Evolutionary conservation across 164 flowering plant genomes (phyloP).

Genomic region (Piper betle): DNA sequence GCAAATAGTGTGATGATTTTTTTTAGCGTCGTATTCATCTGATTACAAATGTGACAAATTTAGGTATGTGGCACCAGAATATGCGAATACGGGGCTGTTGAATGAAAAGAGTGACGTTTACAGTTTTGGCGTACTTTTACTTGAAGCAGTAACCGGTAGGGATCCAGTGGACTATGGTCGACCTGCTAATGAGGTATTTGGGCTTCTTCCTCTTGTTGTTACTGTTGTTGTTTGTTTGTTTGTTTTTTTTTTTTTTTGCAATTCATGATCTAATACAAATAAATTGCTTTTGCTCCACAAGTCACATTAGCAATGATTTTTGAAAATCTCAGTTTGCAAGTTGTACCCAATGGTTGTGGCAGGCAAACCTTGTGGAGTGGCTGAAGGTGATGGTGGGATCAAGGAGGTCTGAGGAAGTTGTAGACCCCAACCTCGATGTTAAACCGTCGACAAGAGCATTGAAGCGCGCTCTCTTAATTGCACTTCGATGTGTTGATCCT

Average conservation of each 20-base stretch:
- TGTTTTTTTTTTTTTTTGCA: background rate
- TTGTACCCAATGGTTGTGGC: constrained; percentile 3
- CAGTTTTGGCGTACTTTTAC: constrained; percentile 38
- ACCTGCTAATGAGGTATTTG: constrained; percentile 33
- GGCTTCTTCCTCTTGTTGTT: too few species aligned
- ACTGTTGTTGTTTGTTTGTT: background rate
- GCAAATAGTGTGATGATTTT: background rate
- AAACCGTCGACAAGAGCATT: constrained; percentile 28
- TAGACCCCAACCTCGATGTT: constrained; percentile 26
- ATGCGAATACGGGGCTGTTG: constrained; percentile 40
- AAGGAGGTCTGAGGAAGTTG: constrained; percentile 32
- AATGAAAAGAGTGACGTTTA: constrained; percentile 44
- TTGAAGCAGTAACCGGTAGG: constrained; percentile 40
- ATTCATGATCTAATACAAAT: background rate
- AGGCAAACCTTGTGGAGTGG: constrained; percentile 49
- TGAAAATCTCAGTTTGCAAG: too few species aligned
- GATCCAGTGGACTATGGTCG: constrained; percentile 44
- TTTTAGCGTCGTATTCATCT: background rate
- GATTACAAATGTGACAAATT: background rate
- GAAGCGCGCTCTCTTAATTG: constrained; percentile 32
- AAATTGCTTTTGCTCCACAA: background rate
- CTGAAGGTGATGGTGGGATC: constrained; percentile 35
- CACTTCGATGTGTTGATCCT: constrained; percentile 41
- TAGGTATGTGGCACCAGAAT: constrained; percentile 55
- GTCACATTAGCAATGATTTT: background rate